phyloP scores from a whole-genome alignment of 1,284 basidiomycete species.

The Mycosarcoma maydis region DNA sequence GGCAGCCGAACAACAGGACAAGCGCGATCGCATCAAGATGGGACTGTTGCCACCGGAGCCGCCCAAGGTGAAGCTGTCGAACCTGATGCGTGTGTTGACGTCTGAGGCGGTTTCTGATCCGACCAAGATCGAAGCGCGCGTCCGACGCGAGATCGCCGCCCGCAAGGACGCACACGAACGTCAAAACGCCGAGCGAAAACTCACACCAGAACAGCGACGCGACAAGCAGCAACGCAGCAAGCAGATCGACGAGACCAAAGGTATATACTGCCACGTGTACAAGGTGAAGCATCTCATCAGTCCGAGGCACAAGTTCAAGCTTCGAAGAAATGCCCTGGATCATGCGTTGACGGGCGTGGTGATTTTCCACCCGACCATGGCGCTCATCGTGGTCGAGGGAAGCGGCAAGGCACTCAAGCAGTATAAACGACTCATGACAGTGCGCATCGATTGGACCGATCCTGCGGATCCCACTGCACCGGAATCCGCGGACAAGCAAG shows the following conservation, averaged over 20 bases:
- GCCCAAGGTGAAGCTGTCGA: constrained; percentile 94
- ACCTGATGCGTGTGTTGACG: constrained; percentile 97
- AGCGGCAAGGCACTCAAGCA: constrained; percentile 83
- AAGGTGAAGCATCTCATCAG: constrained; percentile 87
- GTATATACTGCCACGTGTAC: constrained; percentile 86
- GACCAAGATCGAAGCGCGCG: constrained; percentile 93
- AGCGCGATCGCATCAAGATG: constrained; percentile 94
- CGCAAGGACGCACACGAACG: constrained; percentile 89
- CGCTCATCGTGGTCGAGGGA: constrained; percentile 92
- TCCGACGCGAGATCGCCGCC: constrained; percentile 89
- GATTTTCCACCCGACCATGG: constrained; percentile 88
- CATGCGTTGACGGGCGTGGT: constrained; percentile 85
- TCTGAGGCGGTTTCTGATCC: constrained; percentile 96
- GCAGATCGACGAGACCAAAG: constrained; percentile 78
- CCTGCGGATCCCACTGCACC: constrained; percentile 73
- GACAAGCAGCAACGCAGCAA: constrained; percentile 78
- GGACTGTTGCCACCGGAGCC: constrained; percentile 92
- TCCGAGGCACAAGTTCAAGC: constrained; percentile 93
- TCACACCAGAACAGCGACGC: constrained; percentile 86
- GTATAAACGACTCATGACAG: constrained; percentile 87
- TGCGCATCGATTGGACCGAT: constrained; percentile 94
- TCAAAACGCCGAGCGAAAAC: constrained; percentile 86
- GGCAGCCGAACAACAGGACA: constrained; percentile 90
- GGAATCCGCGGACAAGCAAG: constrained; percentile 59
- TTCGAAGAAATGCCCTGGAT: constrained; percentile 93